Conservation (phyloP, 2,329 filamentous ascomycete genomes). For the Ramularia endophylla region DNA sequence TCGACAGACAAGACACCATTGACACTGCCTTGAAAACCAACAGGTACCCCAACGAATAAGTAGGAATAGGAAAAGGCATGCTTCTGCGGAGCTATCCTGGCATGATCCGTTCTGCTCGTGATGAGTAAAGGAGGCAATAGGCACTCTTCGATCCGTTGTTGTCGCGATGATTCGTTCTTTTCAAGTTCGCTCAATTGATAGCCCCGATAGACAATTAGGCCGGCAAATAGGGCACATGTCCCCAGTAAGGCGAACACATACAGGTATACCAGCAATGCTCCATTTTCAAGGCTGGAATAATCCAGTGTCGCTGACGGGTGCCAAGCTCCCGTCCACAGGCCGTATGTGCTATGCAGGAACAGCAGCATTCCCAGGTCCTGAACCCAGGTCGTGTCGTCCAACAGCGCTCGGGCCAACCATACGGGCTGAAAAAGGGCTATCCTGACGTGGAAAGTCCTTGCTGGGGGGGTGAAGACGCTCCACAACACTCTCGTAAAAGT, state of each 20-base stretch:
- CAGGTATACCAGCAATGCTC: conserved; percentile 18
- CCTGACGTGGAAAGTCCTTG: conserved; percentile 25
- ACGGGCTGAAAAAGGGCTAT: conserved; percentile 27
- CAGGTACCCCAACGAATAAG: conserved; percentile 61
- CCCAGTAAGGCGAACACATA: conserved; percentile 25
- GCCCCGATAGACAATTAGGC: conserved; percentile 25
- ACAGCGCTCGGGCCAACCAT: conserved; percentile 22
- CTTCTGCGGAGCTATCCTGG: conserved; percentile 59
- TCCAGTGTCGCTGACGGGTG: conserved; percentile 5
- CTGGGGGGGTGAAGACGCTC: conserved; percentile 29
- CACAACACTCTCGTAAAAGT: conserved; percentile 23
- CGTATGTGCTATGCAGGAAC: conserved; percentile 19
- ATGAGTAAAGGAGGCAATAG: conserved; percentile 50
- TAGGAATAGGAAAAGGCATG: conserved; percentile 68
- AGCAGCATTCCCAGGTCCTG: conserved; percentile 25
- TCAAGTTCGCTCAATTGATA: conserved; percentile 14
- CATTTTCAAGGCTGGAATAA: conserved; percentile 12
- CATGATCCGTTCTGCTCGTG: conserved; percentile 60
- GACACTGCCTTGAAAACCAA: conserved; percentile 54
- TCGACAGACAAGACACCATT: conserved; percentile 46
- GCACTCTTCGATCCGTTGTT: conserved; percentile 27
- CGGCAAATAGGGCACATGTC: conserved; percentile 25
- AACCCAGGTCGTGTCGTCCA: conserved; percentile 19
- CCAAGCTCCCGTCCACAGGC: conserved; percentile 23
- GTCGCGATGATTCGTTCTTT: conserved; percentile 6